A percentile compares a stretch with the other conserved stretches of the same genome.
phyloP scores from a whole-genome alignment of 257 asterid genomes.

The Capsicum rhomboideum region DNA sequence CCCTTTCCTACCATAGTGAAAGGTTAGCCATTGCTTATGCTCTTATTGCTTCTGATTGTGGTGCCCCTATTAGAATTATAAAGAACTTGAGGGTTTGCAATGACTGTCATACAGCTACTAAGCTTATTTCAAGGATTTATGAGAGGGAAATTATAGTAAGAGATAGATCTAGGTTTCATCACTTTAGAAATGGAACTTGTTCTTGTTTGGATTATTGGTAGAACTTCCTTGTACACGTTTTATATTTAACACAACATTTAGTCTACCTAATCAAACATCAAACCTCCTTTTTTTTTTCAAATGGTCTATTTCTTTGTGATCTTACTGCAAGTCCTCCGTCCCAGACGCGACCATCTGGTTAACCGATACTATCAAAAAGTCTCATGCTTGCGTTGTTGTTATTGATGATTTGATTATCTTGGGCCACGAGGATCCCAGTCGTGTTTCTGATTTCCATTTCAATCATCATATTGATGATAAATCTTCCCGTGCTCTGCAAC shows the following conservation, averaged over 20 bases:
- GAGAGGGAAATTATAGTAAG: conserved; percentile 38
- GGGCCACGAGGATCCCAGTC: too few relatives aligned
- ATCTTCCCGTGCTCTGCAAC: too few relatives aligned
- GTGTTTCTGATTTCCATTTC: too few relatives aligned
- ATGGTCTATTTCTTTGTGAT: not conserved
- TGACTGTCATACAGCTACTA: conserved; percentile 40
- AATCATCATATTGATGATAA: too few relatives aligned
- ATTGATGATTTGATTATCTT: too few relatives aligned
- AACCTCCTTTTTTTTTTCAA: not conserved
- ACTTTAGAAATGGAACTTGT: conserved; percentile 34
- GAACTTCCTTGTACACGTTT: not conserved
- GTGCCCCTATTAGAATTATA: conserved; percentile 28
- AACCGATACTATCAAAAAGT: too few relatives aligned
- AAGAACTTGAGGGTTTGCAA: conserved; percentile 48
- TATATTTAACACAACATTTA: not conserved
- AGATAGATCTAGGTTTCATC: conserved; percentile 40
- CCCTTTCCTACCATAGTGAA: conserved; percentile 48
- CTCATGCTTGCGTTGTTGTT: too few relatives aligned
- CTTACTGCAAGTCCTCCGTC: not conserved
- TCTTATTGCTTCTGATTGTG: conserved; percentile 19
- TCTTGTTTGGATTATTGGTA: conserved; percentile 53
- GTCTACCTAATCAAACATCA: not conserved
- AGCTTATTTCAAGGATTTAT: conserved; percentile 32
- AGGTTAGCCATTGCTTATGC: conserved; percentile 56
- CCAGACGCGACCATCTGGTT: too few relatives aligned